phyloP scores from a whole-genome alignment of 2,329 filamentous ascomycete genomes.

The Curvularia eragrostidis region DNA sequence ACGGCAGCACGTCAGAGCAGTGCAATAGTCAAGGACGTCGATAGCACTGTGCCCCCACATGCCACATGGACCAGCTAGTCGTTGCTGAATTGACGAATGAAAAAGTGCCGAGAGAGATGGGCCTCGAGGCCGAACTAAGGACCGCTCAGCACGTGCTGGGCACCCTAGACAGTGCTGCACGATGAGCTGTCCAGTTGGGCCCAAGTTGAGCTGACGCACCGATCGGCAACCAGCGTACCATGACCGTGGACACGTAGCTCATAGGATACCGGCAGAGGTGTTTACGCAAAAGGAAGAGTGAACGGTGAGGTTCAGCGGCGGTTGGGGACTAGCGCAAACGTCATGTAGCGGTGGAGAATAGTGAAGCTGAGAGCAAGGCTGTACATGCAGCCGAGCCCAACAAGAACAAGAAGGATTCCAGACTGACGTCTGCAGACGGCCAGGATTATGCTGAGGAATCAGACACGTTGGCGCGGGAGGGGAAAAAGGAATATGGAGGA shows the following conservation, averaged over 20 bases:
- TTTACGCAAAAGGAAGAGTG: conserved; percentile 19
- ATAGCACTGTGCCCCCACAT: conserved; percentile 4
- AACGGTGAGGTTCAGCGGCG: conserved; percentile 21
- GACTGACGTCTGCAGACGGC: conserved; percentile 12
- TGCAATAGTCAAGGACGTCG: neutral
- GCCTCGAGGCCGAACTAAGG: conserved; percentile 1
- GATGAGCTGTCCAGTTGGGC: conserved; percentile 45
- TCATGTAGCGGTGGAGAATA: conserved; percentile 19
- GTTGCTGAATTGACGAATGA: neutral
- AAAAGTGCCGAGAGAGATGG: neutral
- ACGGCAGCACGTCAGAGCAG: conserved; percentile 7
- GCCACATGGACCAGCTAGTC: conserved; percentile 1
- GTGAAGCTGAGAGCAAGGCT: conserved; percentile 31
- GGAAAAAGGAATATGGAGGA: conserved; percentile 6
- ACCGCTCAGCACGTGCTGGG: conserved; percentile 11
- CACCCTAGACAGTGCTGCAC: conserved; percentile 31
- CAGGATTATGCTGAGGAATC: conserved; percentile 25
- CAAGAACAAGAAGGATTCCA: conserved; percentile 13
- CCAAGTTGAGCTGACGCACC: conserved; percentile 34
- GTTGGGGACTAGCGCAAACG: conserved; percentile 34
- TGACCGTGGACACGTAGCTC: conserved; percentile 40
- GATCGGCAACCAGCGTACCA: conserved; percentile 33
- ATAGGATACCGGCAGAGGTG: conserved; percentile 46
- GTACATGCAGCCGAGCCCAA: conserved; percentile 21
- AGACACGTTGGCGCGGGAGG: conserved; percentile 21